Conservation (phyloP, 768 basidiomycete species). For the Termitomyces bulborhizus region DNA sequence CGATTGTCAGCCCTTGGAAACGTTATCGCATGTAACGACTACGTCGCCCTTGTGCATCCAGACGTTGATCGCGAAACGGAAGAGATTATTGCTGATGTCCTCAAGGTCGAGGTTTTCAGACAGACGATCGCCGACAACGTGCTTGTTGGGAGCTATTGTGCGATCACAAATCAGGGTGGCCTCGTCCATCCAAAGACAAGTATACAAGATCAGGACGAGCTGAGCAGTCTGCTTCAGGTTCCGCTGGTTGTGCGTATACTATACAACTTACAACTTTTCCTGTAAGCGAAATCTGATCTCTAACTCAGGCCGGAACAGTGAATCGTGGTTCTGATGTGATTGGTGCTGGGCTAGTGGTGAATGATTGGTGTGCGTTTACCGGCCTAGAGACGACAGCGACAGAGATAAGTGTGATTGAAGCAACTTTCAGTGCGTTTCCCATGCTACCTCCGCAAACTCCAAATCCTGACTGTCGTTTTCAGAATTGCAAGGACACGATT, state of each 20-base stretch:
- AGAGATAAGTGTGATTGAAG: constrained; percentile 97
- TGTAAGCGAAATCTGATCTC: constrained; percentile 1
- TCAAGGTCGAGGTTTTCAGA: constrained; percentile 98
- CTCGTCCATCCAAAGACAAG: constrained; percentile 97
- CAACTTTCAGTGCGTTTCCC: constrained; percentile 80
- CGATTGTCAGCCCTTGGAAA: constrained; percentile 96
- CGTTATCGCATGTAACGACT: constrained; percentile 98
- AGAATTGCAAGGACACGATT: constrained; percentile 85
- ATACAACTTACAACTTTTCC: not conserved
- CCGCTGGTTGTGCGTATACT: constrained; percentile 80
- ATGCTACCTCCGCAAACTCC: not conserved
- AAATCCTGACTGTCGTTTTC: constrained; percentile 6
- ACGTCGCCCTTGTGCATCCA: constrained; percentile 97
- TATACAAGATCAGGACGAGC: constrained; percentile 94
- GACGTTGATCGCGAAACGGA: constrained; percentile 98
- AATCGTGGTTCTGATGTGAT: constrained; percentile 98
- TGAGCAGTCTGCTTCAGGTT: constrained; percentile 89
- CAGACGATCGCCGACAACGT: constrained; percentile 97
- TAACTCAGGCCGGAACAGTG: constrained; percentile 89
- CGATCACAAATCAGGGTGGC: constrained; percentile 94
- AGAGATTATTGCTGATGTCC: constrained; percentile 98
- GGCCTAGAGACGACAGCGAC: constrained; percentile 99
- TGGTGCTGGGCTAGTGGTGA: constrained; percentile 95
- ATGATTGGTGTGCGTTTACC: constrained; percentile 99
- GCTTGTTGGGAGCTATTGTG: constrained; percentile 94